Evolutionary conservation across 129 eudicot species (phyloP).

Genomic region (Pittosporum tobira): DNA sequence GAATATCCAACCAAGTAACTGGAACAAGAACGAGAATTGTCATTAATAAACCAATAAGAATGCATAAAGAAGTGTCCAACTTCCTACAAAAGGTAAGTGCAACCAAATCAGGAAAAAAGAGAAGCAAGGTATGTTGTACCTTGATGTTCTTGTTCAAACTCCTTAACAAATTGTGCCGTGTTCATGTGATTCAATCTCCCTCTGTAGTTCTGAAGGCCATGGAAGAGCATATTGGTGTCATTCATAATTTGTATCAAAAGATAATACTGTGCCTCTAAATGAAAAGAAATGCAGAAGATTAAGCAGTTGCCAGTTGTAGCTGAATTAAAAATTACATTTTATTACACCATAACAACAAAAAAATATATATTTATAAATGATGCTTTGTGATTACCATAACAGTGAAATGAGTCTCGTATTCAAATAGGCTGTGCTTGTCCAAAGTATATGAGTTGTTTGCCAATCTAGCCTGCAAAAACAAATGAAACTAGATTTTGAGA

Average conservation of each 20-base stretch:
- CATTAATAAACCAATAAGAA: constrained; percentile 3
- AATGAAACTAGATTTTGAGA: not conserved
- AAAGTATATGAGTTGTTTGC: constrained; percentile 77
- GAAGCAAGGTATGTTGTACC: constrained; percentile 26
- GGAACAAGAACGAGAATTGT: constrained; percentile 15
- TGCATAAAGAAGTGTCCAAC: not conserved
- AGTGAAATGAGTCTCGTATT: constrained; percentile 98
- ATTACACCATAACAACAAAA: not conserved
- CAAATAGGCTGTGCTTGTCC: constrained; percentile 69
- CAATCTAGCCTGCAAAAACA: constrained; percentile 71
- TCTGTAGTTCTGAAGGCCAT: constrained; percentile 65
- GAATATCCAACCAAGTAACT: constrained; percentile 87
- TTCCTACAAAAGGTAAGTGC: not conserved
- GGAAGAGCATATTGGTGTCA: constrained; percentile 1
- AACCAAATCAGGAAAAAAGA: not conserved
- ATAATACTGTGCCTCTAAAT: not conserved
- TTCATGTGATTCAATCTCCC: constrained; percentile 77
- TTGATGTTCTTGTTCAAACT: constrained; percentile 82
- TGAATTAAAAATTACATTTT: not conserved
- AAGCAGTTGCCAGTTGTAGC: not conserved
- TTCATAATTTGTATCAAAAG: not conserved
- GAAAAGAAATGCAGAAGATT: not conserved
- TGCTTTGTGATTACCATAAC: constrained; percentile 60
- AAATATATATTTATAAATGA: not conserved
- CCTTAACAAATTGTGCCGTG: constrained; percentile 78